phyloP scores from a whole-genome alignment of 2,329 filamentous ascomycete species.

The Pseudonectria buxi region DNA sequence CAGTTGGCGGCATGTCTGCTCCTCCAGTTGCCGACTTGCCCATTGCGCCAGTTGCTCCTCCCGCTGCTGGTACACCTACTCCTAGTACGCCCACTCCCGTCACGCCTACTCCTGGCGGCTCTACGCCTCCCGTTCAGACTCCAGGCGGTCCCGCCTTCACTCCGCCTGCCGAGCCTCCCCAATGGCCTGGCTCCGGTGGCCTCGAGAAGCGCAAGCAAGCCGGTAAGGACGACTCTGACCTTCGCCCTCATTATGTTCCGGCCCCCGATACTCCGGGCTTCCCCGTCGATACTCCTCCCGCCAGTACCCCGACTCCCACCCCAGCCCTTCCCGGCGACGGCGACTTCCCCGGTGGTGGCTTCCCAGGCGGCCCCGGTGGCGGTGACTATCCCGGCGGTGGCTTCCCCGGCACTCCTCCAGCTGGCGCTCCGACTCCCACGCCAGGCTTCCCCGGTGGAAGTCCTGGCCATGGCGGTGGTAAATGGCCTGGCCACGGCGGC shows the following conservation, averaged over 20 bases:
- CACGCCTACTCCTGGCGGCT: too few relatives aligned
- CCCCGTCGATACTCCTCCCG: constrained; percentile 1
- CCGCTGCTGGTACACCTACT: too few relatives aligned
- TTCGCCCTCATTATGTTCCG: too few relatives aligned
- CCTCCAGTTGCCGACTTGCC: too few relatives aligned
- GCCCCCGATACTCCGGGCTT: not conserved
- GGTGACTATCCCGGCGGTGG: not conserved
- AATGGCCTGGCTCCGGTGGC: constrained; percentile 2
- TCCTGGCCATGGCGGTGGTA: not conserved
- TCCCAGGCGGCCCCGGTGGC: not conserved
- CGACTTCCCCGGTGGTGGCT: not conserved
- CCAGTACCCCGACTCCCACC: not conserved
- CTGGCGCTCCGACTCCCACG: not conserved
- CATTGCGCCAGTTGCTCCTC: too few relatives aligned
- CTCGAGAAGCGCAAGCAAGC: too few relatives aligned
- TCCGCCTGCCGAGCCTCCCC: too few relatives aligned
- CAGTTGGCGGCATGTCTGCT: too few relatives aligned
- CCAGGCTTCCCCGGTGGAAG: not conserved
- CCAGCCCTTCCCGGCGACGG: not conserved
- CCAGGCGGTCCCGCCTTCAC: too few relatives aligned
- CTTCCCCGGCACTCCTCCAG: not conserved
- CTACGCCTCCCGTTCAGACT: too few relatives aligned
- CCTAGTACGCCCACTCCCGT: too few relatives aligned
- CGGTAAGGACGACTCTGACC: too few relatives aligned
- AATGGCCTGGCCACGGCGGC: not conserved